A percentile compares a stretch with the other conserved stretches of the same genome.
Conservation (phyloP, 148 eudicot genomes). For the Silene conica region DNA sequence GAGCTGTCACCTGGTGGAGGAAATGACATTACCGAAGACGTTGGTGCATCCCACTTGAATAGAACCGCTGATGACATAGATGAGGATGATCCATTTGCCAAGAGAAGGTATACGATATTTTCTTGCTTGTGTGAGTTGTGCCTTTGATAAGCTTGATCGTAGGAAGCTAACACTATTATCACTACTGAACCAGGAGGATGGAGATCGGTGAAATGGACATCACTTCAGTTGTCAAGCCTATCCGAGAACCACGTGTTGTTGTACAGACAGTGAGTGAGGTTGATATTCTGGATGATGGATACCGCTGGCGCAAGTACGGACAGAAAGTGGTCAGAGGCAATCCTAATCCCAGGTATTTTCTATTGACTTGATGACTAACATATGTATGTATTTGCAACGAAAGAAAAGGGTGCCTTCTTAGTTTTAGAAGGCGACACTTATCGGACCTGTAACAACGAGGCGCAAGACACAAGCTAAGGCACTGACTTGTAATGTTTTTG, state of each 20-base stretch:
- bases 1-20: slow-evolving; percentile 57
- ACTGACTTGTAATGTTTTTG: too few relatives aligned
- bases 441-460: too few relatives aligned
- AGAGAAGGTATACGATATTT: slow-evolving; percentile 49
- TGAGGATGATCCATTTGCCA: slow-evolving; percentile 76
- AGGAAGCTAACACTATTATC: slow-evolving; percentile 13
- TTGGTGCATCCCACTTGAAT: slow-evolving; percentile 45
- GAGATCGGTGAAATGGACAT: slow-evolving; percentile 70
- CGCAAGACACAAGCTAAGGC: too few relatives aligned
- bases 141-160: background rate
- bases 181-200: slow-evolving; percentile 54
- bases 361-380: background rate
- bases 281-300: slow-evolving; percentile 96
- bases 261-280: slow-evolving; percentile 95
- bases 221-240: slow-evolving; percentile 78
- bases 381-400: too few relatives aligned
- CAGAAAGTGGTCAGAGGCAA: slow-evolving; percentile 98
- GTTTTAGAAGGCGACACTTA: too few relatives aligned
- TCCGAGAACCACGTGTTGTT: slow-evolving; percentile 95
- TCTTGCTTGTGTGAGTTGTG: background rate
- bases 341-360: slow-evolving; percentile 84
- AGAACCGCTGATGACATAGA: slow-evolving; percentile 53
- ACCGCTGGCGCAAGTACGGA: slow-evolving; percentile 97
- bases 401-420: too few relatives aligned
- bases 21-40: slow-evolving; percentile 51